These are phyloP conservation scores for Kentomonas sorsogonicus DNA, from an alignment of 208 protist genomes.

Conservation along the genomic window DNA sequence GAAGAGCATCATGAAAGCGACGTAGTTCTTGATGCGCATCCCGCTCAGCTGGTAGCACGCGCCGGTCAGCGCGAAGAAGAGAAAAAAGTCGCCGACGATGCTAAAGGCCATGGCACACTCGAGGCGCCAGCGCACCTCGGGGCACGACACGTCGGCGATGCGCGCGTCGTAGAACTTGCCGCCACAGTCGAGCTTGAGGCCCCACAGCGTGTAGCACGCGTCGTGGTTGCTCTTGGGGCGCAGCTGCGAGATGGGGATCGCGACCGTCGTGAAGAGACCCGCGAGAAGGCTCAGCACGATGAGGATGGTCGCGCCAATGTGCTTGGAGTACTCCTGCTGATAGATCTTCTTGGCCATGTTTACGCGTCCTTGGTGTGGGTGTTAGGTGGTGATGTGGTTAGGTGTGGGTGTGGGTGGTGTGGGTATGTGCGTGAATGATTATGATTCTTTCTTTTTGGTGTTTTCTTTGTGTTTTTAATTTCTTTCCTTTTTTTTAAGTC, in stretches of 20 bases:
- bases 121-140: slow-evolving; percentile 28
- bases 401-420: neutral
- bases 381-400: no score
- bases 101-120: slow-evolving; percentile 52
- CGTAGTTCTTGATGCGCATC: slow-evolving; percentile 26
- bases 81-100: slow-evolving; percentile 41
- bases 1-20: slow-evolving; percentile 30
- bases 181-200: slow-evolving; percentile 32
- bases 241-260: slow-evolving; percentile 43
- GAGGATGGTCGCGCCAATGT: slow-evolving; percentile 47
- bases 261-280: slow-evolving; percentile 31
- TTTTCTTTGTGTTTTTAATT: neutral
- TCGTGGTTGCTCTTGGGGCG: slow-evolving; percentile 4
- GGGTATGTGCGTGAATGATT: neutral
- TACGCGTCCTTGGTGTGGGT: no score
- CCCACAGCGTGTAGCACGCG: slow-evolving; percentile 59
- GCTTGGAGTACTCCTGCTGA: slow-evolving; percentile 34
- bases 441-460: neutral
- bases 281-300: slow-evolving; percentile 37
- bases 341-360: slow-evolving; percentile 52
- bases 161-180: slow-evolving; percentile 37
- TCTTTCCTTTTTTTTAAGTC: slow-evolving; percentile 11
- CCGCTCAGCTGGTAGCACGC: slow-evolving; percentile 33
- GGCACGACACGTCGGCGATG: slow-evolving; percentile 38
- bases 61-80: slow-evolving; percentile 21